Evolutionary conservation across 2,329 filamentous ascomycete species (phyloP).

Genomic region (Aureobasidium sp.): DNA sequence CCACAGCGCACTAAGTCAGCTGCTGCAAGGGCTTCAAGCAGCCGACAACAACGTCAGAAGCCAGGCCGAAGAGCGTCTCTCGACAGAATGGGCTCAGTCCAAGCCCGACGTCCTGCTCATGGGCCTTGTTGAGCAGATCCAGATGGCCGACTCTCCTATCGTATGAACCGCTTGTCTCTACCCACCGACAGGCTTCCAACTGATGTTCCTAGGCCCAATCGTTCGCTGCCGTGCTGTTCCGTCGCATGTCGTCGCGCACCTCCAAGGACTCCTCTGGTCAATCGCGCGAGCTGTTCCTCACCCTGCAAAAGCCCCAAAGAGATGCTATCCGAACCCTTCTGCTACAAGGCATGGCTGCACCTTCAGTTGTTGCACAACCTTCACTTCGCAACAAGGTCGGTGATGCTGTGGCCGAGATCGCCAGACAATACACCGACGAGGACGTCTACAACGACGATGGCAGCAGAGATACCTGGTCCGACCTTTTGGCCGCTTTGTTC

Average conservation of each 20-base stretch:
- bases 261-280: constrained; percentile 67
- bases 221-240: constrained; percentile 89
- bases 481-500: constrained; percentile 79
- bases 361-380: constrained; percentile 51
- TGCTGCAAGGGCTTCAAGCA: constrained; percentile 82
- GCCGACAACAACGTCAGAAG: constrained; percentile 80
- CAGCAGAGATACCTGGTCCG: constrained; percentile 65
- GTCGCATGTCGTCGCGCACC: constrained; percentile 83
- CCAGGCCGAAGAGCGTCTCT: constrained; percentile 82
- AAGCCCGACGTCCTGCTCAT: constrained; percentile 85
- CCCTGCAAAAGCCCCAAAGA: constrained; percentile 65
- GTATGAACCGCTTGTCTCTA: constrained; percentile 40
- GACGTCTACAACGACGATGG: constrained; percentile 26
- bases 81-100: constrained; percentile 77
- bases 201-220: constrained; percentile 62
- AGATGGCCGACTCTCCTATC: constrained; percentile 63
- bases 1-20: constrained; percentile 74
- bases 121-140: constrained; percentile 88
- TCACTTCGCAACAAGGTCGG: constrained; percentile 89
- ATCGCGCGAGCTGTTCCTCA: constrained; percentile 77
- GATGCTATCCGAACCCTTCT: constrained; percentile 76
- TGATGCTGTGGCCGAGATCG: constrained; percentile 93
- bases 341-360: constrained; percentile 66
- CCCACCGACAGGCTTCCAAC: not conserved
- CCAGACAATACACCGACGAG: constrained; percentile 87